Evolutionary conservation across 2,329 filamentous ascomycete species (phyloP).

Genomic region (Beauveria caledonica): DNA sequence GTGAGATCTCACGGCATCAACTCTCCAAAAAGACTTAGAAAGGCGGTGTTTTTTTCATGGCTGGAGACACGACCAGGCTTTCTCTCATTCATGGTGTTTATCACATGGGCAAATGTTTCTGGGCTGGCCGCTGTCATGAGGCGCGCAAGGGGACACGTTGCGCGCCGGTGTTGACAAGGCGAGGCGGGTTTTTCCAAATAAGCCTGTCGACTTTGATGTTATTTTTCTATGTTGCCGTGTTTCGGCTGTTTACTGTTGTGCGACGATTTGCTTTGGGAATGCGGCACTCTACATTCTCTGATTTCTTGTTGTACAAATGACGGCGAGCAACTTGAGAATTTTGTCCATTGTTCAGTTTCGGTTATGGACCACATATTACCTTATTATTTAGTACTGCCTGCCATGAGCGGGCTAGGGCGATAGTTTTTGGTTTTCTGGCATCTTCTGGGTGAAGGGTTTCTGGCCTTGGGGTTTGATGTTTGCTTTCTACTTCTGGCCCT

Average conservation of each 20-base stretch:
- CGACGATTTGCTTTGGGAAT: conserved; percentile 22
- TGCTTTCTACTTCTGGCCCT: conserved; percentile 1
- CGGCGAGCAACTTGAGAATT: conserved; percentile 11
- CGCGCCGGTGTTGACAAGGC: conserved; percentile 15
- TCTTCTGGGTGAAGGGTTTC: conserved; percentile 6
- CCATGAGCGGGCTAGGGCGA: conserved; percentile 8
- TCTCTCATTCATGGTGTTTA: conserved; percentile 18
- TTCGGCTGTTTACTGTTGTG: conserved; percentile 17
- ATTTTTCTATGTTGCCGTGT: conserved; percentile 6
- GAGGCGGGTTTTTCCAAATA: conserved; percentile 12
- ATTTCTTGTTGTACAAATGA: conserved; percentile 13
- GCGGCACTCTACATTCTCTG: conserved; percentile 18
- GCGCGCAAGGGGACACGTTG: conserved; percentile 27
- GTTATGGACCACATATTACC: conserved; percentile 10
- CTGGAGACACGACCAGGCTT: conserved; percentile 18
- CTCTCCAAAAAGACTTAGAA: conserved; percentile 42
- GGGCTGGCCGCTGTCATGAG: conserved; percentile 23
- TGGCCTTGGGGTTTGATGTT: conserved; percentile 5
- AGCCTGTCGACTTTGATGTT: conserved; percentile 28
- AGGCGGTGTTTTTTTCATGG: conserved; percentile 24
- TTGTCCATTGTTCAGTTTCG: conserved; percentile 6
- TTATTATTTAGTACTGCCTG: conserved; percentile 12
- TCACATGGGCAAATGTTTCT: conserved; percentile 26
- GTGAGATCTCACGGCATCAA: conserved; percentile 42
- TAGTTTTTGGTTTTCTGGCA: conserved; percentile 9